Base-by-base conservation (phyloP, 441 rosid genomes). In the Populus hybrid region DNA sequence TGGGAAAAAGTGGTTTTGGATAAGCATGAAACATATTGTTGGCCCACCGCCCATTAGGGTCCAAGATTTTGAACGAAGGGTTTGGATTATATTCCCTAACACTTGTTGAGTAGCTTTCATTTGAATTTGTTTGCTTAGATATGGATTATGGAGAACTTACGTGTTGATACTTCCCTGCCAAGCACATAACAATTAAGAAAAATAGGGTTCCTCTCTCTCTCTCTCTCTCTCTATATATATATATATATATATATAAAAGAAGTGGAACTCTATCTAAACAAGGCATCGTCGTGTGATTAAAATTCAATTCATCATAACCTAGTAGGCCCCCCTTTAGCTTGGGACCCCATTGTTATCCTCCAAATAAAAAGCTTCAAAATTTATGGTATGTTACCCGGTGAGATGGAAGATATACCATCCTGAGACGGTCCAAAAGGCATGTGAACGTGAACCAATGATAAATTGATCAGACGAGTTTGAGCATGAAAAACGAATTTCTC, bases 81-180 rank as follows among this genome's bases (percentile, higher is more conserved):
- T 10, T 70, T 14, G 57, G 83, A 71, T 67, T 77, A 77, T 75
- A 74, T 77, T 80, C 79, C 72, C 71, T 10, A 10, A n/a, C 65
- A 3, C 28, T 28, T 50, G 7, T n/a, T 46, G 12, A 6, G 23
- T 1, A 28, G 57, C 57, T 46, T 46, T 46, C 12, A 46, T 26
- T 80, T 36, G 50, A 7, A 30, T 10, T 10, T 57, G 30, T 61
- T 64, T 36, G 21, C 10, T 8, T 21, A 28, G 72, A 69, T 40
- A 24, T 69, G 81, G 83, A 69, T 82, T 66, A 68, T 32, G 71
- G 16, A 32, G 70, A 65, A 82, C 65, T 80, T 16, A n/a, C 2
- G 5, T 21, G 23, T 70, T 61, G 30, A 72, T 53, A 16, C 75
- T 71, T 74, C 66, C 70, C 8, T 69, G 21, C 36, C 57, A 34